Base-by-base conservation (phyloP, 2,329 filamentous ascomycete species). In the Trichoderma aggressivum region DNA sequence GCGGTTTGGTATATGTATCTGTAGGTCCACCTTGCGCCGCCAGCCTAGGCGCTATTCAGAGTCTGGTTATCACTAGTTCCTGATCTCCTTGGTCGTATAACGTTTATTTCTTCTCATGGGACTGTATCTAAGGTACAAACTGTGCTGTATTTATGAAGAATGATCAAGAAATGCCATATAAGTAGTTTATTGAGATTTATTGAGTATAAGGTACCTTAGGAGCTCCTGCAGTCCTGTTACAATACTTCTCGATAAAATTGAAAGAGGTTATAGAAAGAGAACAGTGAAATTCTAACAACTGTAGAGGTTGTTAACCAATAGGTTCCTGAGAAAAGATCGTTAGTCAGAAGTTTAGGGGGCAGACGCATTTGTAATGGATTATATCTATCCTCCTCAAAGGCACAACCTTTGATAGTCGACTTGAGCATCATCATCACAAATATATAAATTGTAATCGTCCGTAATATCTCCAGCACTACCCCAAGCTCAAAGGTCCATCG, bases 401-500 rank as follows among this genome's bases (percentile, higher is more conserved):
- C 36, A 43, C 8, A 43, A 10, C 3, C 3, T 2, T n/a, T 8
- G 3, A 43, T 5, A 43, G 7, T n/a, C 1, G 16, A 43, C 7
- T 43, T 1, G 7, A 18, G 7, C 39, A 43, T 43, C 3, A 16
- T n/a, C 1, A 16, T 43, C 7, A 7, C 18, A 10, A n/a, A 10
- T 0, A 43, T n/a, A n/a, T 10, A 5, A n/a, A 43, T 43, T n/a
- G 39, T 55, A 26, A 6, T 18, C 14, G 18, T 56, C 12, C 8
- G 24, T 16, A 18, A 28, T 5, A 30, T 28, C 16, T n/a, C 8
- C 16, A 61, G 8, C 7, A 16, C 16, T 34, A 53, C 26, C 61
- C 61, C 2, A 66, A 34, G 4, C 32, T 56, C 10, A 66, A 66
- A 56, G 4, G 63, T 66, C 50, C 63, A 66, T 39, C 32, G 21